Evolutionary conservation across 768 basidiomycete genomes (phyloP), one percentile per base, ranked within the genome.

Genomic region (Fibroporia radiculosa): DNA sequence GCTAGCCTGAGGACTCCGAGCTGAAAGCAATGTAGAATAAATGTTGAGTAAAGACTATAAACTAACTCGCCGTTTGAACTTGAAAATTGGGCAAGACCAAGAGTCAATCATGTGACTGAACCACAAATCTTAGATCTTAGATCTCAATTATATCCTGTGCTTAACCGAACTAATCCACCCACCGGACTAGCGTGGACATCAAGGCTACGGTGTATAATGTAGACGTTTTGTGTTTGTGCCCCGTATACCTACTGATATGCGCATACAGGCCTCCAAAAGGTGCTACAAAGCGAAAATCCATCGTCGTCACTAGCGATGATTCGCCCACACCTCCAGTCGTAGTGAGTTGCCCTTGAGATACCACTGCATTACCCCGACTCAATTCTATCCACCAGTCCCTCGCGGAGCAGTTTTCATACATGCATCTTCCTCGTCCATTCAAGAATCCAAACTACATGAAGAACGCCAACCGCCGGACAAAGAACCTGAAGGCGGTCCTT

Each of bases 401-500:
- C 36, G 80, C 79, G 8, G 85, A 85, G 53, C 78, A 84, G 43
- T 64, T 88, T 14, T 90, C 87, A 0, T 84, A 82, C 54, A 66
- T 85, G 2, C 75, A 86, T 45, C 62, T 62, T 22, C 80, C 83
- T 0, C 73, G 83, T 0, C 83, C 86, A 0, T 91, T 91, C 69
- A 92, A 92, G 63, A 87, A 82, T 52, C 71, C 77, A 0, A 60
- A 70, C 22, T 85, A 88, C 55, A 69, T 68, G 6, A 87, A 82
- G 63, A 86, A 87, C 53, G 56, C 72, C 6, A 84, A 78, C 48
- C 71, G 86, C 6, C 72, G 87, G 18, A 77, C 84, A 18, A 89
- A 86, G 68, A 87, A 88, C 52, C 59, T 89, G 55, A 92, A 91
- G 64, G 71, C 78, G 2, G 80, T 92, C 1, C 68, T 92, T 18